Conservation (phyloP, 139 green algal species). For the Tetradesmus obliquus region DNA sequence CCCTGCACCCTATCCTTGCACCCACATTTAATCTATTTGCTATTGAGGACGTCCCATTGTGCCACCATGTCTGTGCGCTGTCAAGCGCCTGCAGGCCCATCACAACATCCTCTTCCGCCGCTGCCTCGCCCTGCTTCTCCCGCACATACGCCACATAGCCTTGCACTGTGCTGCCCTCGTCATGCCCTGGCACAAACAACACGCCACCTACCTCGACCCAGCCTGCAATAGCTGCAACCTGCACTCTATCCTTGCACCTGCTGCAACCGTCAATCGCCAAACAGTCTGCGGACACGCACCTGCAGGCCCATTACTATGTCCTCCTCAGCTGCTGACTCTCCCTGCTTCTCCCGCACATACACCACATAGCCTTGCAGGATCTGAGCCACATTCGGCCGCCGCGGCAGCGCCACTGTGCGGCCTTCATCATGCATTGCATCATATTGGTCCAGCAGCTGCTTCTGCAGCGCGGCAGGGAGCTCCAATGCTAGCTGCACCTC, state of each 20-base stretch:
- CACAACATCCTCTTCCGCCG: constrained; percentile 23
- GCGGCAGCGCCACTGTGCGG: constrained; percentile 73
- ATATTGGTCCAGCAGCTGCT: constrained; percentile 84
- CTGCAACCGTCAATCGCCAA: no score
- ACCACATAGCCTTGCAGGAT: constrained; percentile 64
- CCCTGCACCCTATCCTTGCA: no score
- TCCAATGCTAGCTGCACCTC: constrained; percentile 68
- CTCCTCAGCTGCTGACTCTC: constrained; percentile 6
- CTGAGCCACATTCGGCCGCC: constrained; percentile 69
- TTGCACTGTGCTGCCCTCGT: no score
- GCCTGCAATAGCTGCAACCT: no score
- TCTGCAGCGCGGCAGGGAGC: constrained; percentile 74
- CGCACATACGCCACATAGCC: constrained; percentile 56
- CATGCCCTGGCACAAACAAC: no score
- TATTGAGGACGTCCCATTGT: no score
- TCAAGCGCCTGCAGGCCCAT: no score
- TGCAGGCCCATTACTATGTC: constrained; percentile 25
- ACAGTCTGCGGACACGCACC: background rate
- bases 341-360: constrained; percentile 46
- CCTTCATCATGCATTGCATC: constrained; percentile 68
- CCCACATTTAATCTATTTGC: no score
- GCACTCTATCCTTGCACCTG: no score
- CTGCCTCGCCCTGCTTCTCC: constrained; percentile 28
- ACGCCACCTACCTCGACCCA: no score
- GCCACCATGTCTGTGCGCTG: no score